These are phyloP conservation scores for Coprinellus micaceus DNA, from an alignment of 768 basidiomycete genomes.

Conservation along the genomic window DNA sequence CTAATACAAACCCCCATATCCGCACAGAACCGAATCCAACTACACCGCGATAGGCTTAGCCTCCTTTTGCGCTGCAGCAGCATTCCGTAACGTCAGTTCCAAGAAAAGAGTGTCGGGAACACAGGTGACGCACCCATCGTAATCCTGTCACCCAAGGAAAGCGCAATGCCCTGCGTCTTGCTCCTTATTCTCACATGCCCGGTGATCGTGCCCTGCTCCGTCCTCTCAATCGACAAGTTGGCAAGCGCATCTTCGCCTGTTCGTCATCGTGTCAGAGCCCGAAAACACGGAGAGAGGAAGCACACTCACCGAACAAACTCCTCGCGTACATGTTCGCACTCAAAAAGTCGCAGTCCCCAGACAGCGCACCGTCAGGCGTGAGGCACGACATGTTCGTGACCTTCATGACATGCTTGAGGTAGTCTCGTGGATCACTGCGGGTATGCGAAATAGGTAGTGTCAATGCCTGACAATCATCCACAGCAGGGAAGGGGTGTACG, in stretches of 20 bases:
- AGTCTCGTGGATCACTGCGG: conserved; percentile 78
- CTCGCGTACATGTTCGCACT: conserved; percentile 96
- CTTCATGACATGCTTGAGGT: conserved; percentile 93
- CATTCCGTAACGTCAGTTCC: not conserved
- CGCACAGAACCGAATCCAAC: conserved; percentile 1
- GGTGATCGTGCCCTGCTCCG: conserved; percentile 74
- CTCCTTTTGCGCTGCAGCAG: conserved; percentile 37
- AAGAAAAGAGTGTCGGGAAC: too few relatives aligned
- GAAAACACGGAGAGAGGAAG: not conserved
- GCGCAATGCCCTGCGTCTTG: conserved; percentile 96
- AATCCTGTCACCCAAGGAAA: conserved; percentile 89
- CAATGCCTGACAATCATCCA: too few relatives aligned
- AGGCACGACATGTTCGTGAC: conserved; percentile 97
- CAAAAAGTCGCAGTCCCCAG: conserved; percentile 95
- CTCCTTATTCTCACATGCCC: conserved; percentile 96
- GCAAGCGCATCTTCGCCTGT: conserved; percentile 83
- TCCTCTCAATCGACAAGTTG: conserved; percentile 88
- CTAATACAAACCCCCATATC: too few relatives aligned
- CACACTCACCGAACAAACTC: conserved; percentile 79
- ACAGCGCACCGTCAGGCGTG: conserved; percentile 91
- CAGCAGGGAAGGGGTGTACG: conserved; percentile 17
- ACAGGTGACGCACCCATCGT: conserved; percentile 55
- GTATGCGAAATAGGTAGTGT: too few relatives aligned
- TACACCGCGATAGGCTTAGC: conserved; percentile 34
- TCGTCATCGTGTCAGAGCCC: not conserved